Base-by-base conservation (phyloP, 495 filamentous ascomycete genomes). In the Tuber indicum region DNA sequence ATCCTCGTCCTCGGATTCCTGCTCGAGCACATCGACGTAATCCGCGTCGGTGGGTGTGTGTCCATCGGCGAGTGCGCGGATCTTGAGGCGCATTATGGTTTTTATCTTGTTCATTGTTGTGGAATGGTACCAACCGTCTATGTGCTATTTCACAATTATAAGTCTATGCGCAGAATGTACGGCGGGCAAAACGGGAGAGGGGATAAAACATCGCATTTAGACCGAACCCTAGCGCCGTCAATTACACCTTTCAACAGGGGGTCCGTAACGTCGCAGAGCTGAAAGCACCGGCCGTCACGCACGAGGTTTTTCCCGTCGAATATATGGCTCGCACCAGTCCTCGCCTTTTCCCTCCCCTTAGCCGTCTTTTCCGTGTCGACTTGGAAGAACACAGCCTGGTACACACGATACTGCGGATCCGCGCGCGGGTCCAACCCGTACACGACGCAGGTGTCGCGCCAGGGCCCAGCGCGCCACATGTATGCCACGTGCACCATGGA, bases 241-340 rank as follows among this genome's bases (percentile, higher is more conserved):
- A 92, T 85, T 6, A 94, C 82, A 0, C 82, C 70, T 1, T 85
- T 84, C 32, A 94, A 83, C 14, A 94, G 81, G 0, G 94, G 92
- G 81, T 98, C 94, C 0, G 89, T 90, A 75, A 99, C 91, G 84
- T 99, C 96, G 85, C 94, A 96, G 45, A 94, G 87, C 86, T 98
- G 96, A 91, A 93, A 99, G 75, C 94, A 90, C 71, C 94, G 92
- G 2, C 94, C 94, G 81, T 96, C 93, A 8, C 86, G 85, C 16
- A 88, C 87, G 43, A 94, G 86, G 0, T 83, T 85, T 66, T 89
- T 84, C 52, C 96, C 95, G 71, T 95, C 91, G 84, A 97, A 99
- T 26, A 95, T 83, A 85, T 98, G 96, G 52, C 86, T 89, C 72
- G 86, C 84, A 46, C 84, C 84, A 43, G 84, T 79, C 10, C 76